Evolutionary conservation across 345 rosid genomes (phyloP).

Genomic region (Citrus reticulata): DNA sequence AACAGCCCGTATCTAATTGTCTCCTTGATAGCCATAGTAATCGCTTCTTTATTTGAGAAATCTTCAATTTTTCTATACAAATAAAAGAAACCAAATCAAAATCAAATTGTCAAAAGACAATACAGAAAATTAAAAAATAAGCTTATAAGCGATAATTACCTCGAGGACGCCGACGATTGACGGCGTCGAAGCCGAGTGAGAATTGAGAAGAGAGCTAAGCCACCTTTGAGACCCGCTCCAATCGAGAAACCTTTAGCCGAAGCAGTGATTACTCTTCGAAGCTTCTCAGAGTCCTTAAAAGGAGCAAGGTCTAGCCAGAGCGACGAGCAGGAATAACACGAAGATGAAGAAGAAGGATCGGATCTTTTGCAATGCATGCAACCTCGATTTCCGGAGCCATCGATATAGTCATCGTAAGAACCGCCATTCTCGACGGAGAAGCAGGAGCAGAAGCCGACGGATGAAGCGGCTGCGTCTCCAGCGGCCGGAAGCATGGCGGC

Average conservation of each 20-base stretch:
- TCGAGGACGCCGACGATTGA: constrained; percentile 33
- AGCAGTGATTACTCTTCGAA: constrained; percentile 61
- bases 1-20: constrained; percentile 88
- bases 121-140: background rate
- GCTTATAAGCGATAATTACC: constrained; percentile 24
- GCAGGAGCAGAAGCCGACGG: constrained; percentile 19
- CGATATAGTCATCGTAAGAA: constrained; percentile 13
- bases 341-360: constrained; percentile 29
- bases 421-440: constrained; percentile 24
- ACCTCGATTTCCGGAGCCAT: constrained; percentile 12
- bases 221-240: constrained; percentile 96
- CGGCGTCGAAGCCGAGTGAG: constrained; percentile 64
- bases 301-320: constrained; percentile 25
- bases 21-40: constrained; percentile 66
- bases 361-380: constrained; percentile 38
- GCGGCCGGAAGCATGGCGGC: constrained; percentile 30
- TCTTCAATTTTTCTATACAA: constrained; percentile 52
- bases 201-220: constrained; percentile 77
- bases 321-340: constrained; percentile 22
- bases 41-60: constrained; percentile 63
- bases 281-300: constrained; percentile 56
- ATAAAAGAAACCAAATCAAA: background rate
- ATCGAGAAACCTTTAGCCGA: constrained; percentile 80
- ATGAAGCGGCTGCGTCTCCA: constrained; percentile 18
- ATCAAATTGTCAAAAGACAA: constrained; percentile 1